Base-by-base conservation (phyloP, 495 filamentous ascomycete genomes). In the Parachaetomium inaequale region DNA sequence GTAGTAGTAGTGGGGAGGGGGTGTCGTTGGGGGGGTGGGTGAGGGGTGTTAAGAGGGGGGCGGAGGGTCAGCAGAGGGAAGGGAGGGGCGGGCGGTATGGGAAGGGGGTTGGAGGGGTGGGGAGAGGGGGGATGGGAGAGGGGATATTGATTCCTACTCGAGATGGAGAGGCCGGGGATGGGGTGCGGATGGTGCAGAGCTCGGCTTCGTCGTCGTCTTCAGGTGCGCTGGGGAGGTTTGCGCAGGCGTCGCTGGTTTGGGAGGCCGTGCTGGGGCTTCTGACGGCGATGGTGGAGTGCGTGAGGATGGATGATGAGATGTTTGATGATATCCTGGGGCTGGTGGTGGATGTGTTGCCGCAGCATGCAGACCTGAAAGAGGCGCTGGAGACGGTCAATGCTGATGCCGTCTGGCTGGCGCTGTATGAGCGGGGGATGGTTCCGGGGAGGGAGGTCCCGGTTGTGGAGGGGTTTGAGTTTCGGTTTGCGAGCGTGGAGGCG, bases 371-470 rank as follows among this genome's bases (percentile, higher is more conserved):
- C 62, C 70, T 88, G 12, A 75, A 74, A 51, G 69, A 70, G 38
- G 84, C 82, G 15, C 63, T 92, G 31, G 83, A 86, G 67, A 69
- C 68, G 6, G 70, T 83, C 40, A 90, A 92, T 71, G 76, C 82
- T 8, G 88, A 93, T 75, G 86, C 85, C 4, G 84, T 92, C 15
- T 93, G 90, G 90, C 71, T 91, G 64, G 71, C 81, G 58, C 66
- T 81, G 75, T 78, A 78, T 66, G 68, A 72, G 52, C 63, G 67
- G 40, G 77, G 79, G 49, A 61, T 66, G 63, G 65, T 76, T 58
- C 62, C 68, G 64, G 64, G 66, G 55, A 51, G 62, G 63, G 64
- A 66, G 52, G 63, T 67, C n/a, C 68, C 78, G 31, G 65, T 67
- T 1, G 60, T 82, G 56, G 73, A 79, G n/a, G 83, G 78, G 10